Evolutionary conservation across 352 stramenopile genomes (phyloP).

Genomic region (Pythium coloratum): DNA sequence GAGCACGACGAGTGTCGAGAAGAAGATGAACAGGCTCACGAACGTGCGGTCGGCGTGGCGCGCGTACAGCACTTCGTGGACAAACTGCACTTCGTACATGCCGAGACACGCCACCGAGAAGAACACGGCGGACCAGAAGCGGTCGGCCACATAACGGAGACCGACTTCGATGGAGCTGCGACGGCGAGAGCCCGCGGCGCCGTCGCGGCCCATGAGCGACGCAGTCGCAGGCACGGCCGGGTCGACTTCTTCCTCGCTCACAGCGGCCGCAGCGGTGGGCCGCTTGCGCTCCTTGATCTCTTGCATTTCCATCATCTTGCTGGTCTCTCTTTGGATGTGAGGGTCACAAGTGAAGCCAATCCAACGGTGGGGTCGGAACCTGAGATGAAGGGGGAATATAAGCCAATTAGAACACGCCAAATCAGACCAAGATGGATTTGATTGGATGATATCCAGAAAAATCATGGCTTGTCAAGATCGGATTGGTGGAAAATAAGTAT

Average conservation of each 20-base stretch:
- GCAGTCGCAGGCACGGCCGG: slow-evolving; percentile 34
- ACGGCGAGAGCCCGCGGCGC: slow-evolving; percentile 14
- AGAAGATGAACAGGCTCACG: slow-evolving; percentile 54
- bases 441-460: neutral
- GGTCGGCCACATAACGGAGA: slow-evolving; percentile 49
- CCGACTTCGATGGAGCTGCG: slow-evolving; percentile 33
- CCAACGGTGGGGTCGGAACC: neutral
- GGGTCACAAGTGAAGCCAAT: slow-evolving; percentile 2
- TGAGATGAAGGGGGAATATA: neutral
- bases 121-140: slow-evolving; percentile 60
- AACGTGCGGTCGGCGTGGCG: slow-evolving; percentile 47
- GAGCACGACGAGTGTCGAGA: slow-evolving; percentile 49
- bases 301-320: slow-evolving; percentile 61
- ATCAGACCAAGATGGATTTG: neutral
- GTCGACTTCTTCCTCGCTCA: slow-evolving; percentile 37
- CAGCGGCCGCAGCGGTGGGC: slow-evolving; percentile 1
- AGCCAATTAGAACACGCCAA: neutral
- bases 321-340: neutral
- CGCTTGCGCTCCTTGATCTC: slow-evolving; percentile 49
- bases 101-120: slow-evolving; percentile 49
- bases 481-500: neutral
- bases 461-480: neutral
- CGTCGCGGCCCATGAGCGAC: slow-evolving; percentile 18
- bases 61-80: slow-evolving; percentile 57
- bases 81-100: slow-evolving; percentile 60